Percentiles rank a stretch among this genome's conserved stretches.
Conservation (phyloP, 2,329 filamentous ascomycete genomes). For the Herpotrichia juniperi region DNA sequence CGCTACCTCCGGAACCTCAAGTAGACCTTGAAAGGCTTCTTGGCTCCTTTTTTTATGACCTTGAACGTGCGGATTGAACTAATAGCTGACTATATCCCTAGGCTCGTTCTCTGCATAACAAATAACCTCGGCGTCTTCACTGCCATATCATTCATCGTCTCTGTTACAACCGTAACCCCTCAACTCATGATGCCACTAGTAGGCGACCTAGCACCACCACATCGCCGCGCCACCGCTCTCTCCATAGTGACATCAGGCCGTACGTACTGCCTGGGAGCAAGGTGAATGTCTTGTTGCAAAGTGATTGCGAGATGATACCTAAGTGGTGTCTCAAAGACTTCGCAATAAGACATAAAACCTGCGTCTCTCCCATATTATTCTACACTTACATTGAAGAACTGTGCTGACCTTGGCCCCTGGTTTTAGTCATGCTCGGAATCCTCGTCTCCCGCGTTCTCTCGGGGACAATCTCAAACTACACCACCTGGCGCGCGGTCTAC, state of each 20-base stretch:
- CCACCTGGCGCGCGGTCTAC: slow-evolving; percentile 78
- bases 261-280: too few species aligned
- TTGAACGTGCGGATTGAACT: too few species aligned
- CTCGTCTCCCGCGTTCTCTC: slow-evolving; percentile 77
- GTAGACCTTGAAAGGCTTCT: too few species aligned
- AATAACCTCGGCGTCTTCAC: slow-evolving; percentile 68
- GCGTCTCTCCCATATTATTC: too few species aligned
- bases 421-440: slow-evolving; percentile 77
- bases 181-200: slow-evolving; percentile 78
- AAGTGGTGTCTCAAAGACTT: too few species aligned
- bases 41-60: too few species aligned
- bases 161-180: slow-evolving; percentile 81
- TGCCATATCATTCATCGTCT: slow-evolving; percentile 73
- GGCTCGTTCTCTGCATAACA: slow-evolving; percentile 75
- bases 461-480: slow-evolving; percentile 75
- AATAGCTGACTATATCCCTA: slow-evolving; percentile 38
- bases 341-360: too few species aligned
- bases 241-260: slow-evolving; percentile 76
- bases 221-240: slow-evolving; percentile 71
- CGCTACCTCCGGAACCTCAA: too few species aligned
- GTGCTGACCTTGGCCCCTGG: too few species aligned
- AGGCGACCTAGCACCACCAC: slow-evolving; percentile 74
- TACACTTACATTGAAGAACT: too few species aligned
- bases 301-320: too few species aligned
- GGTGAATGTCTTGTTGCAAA: too few species aligned